Base-by-base conservation (phyloP, 208 protist genomes). In the Leishmania turanica region DNA sequence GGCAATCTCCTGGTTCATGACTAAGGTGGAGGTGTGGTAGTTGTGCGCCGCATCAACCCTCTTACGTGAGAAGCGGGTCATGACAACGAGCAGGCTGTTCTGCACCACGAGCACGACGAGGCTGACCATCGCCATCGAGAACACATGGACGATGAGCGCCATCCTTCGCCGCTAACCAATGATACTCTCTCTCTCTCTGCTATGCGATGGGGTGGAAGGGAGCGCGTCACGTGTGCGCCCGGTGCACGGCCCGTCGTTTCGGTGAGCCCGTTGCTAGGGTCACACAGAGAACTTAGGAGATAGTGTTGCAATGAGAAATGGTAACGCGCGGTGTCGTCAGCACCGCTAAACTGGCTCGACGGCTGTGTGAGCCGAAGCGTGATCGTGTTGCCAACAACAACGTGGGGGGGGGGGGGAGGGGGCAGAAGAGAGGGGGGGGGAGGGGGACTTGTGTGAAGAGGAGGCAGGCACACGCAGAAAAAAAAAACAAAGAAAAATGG, bases 21-120 rank as follows among this genome's bases (percentile, higher is more conserved):
- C 87, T 0, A 96, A 76, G 47, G 91, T 92, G 42, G 88, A 91
- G 60, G 89, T 87, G 79, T 94, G 73, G 72, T 96, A 97, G 56
- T 88, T 87, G 21, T 87, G 76, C 27, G 69, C 75, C 0, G 84
- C 78, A 0, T 75, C 56, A 5, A 91, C 65, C 37, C 86, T 88
- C 17, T 80, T 82, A 53, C 89, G 84, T 3, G 90, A 93, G 49
- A 90, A 92, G 51, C 92, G 89, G 40, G 92, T 97, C 87, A 95
- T 81, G 7, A 97, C 83, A 27, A 95, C 91, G 27, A 94, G 81
- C 2, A 90, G 78, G 64, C 92, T 93, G 80, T 96, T 97, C 72
- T 97, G 94, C 2, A 95, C 15, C 4, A 96, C 91, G 3, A 97
- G 84, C 9, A 95, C 90, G 68, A 94, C 21, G 77, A 97, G 91